Percentiles rank a stretch among this genome's conserved stretches.
These are phyloP conservation scores for Meyerozyma athensensis DNA, from an alignment of 1,139 yeast species.

Conservation along the genomic window DNA sequence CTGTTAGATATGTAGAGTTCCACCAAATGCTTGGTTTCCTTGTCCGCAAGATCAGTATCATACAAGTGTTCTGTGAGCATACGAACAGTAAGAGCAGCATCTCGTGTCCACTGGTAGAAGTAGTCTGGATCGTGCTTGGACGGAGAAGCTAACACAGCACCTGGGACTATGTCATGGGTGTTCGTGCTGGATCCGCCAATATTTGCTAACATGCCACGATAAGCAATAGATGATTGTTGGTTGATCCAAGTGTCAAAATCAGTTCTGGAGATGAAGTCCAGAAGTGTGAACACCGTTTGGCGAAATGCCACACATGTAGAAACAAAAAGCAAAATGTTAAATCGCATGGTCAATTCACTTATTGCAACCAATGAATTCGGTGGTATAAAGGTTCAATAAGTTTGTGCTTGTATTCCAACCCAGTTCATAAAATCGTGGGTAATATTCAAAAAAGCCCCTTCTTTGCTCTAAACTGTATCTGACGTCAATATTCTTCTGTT, in stretches of 20 bases:
- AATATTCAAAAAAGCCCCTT: too few species aligned
- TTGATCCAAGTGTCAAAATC: conserved; percentile 56
- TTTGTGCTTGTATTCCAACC: too few species aligned
- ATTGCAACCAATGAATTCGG: too few species aligned
- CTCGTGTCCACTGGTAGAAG: conserved; percentile 88
- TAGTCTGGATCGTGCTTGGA: conserved; percentile 67
- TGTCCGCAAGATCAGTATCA: conserved; percentile 23
- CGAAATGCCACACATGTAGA: not conserved
- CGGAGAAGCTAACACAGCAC: conserved; percentile 84
- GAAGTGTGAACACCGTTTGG: not conserved
- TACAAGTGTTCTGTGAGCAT: conserved; percentile 54
- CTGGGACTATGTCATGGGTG: conserved; percentile 45
- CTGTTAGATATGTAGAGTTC: conserved; percentile 61
- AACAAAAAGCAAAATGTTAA: not conserved
- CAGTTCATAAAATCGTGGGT: too few species aligned
- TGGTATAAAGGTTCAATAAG: too few species aligned
- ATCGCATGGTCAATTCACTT: not conserved
- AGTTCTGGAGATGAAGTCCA: conserved; percentile 1
- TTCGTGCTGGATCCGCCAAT: conserved; percentile 49
- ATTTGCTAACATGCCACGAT: conserved; percentile 53
- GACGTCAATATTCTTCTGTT: too few species aligned
- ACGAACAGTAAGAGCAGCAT: conserved; percentile 76
- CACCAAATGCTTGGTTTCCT: conserved; percentile 30
- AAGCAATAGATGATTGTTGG: conserved; percentile 46
- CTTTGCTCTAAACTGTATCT: too few species aligned